These are phyloP conservation scores for Thalassia testudinum DNA, from an alignment of 116 monocot genomes.

Conservation along the genomic window DNA sequence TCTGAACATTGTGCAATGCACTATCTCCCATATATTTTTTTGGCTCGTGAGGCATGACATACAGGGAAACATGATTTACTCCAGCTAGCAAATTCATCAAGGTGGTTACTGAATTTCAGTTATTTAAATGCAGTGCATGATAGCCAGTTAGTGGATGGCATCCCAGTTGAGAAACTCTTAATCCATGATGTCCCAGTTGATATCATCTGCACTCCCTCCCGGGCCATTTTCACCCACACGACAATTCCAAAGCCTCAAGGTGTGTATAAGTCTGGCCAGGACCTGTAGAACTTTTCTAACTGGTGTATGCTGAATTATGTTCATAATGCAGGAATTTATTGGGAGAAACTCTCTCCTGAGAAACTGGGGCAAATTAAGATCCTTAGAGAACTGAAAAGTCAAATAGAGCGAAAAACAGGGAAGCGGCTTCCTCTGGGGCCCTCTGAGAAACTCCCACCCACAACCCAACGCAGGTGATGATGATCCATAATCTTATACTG, in stretches of 20 bases:
- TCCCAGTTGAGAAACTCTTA: slow-evolving; percentile 69
- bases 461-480: slow-evolving; percentile 34
- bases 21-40: no score
- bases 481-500: no score
- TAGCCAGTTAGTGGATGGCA: slow-evolving; percentile 80
- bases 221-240: slow-evolving; percentile 76
- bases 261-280: slow-evolving; percentile 9
- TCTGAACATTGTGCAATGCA: no score
- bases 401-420: slow-evolving; percentile 62
- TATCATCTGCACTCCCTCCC: slow-evolving; percentile 88
- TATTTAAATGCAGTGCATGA: slow-evolving; percentile 48
- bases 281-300: background rate
- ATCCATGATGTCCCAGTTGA: slow-evolving; percentile 90
- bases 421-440: slow-evolving; percentile 61
- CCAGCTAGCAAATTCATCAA: no score
- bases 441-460: slow-evolving; percentile 80
- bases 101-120: no score
- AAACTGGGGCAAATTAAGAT: slow-evolving; percentile 73
- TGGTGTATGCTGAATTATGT: background rate
- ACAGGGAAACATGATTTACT: no score
- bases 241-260: slow-evolving; percentile 91
- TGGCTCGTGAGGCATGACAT: no score
- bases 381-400: slow-evolving; percentile 58
- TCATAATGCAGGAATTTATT: slow-evolving; percentile 77
- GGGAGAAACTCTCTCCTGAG: slow-evolving; percentile 93